A percentile compares a stretch with the other conserved stretches of the same genome.
These are phyloP conservation scores for Parathielavia appendiculata DNA, from an alignment of 495 filamentous ascomycete species.

Conservation along the genomic window DNA sequence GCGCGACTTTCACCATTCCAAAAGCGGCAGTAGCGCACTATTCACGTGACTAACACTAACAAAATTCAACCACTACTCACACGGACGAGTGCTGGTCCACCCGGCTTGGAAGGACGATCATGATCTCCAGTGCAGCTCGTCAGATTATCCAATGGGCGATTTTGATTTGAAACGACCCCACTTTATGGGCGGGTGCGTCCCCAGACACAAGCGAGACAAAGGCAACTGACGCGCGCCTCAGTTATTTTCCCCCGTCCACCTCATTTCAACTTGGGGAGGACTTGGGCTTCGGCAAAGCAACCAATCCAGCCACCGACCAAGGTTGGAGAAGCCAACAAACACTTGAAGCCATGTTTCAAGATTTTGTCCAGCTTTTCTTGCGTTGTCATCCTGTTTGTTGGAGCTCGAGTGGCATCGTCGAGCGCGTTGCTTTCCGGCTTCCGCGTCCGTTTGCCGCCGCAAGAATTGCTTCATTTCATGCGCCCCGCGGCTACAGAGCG, in stretches of 20 bases:
- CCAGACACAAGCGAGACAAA: constrained; percentile 8
- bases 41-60: background rate
- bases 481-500: constrained; percentile 9
- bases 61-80: too few relatives aligned
- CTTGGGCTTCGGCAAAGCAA: background rate
- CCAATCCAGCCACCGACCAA: constrained; percentile 21
- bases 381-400: constrained; percentile 16
- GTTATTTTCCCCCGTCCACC: constrained; percentile 1
- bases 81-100: too few relatives aligned
- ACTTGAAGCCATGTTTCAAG: constrained; percentile 24
- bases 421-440: constrained; percentile 9
- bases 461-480: background rate
- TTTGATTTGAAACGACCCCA: background rate
- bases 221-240: constrained; percentile 26
- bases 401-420: constrained; percentile 14
- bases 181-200: background rate
- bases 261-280: background rate
- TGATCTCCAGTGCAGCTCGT: background rate
- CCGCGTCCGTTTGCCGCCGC: constrained; percentile 16
- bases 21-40: background rate
- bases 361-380: constrained; percentile 13
- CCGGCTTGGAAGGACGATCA: background rate
- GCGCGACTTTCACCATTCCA: too few relatives aligned
- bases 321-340: constrained; percentile 8
- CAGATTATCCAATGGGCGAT: background rate